phyloP scores from a whole-genome alignment of 805 yeast genomes.

The Wickerhamomyces kurtzmanii region DNA sequence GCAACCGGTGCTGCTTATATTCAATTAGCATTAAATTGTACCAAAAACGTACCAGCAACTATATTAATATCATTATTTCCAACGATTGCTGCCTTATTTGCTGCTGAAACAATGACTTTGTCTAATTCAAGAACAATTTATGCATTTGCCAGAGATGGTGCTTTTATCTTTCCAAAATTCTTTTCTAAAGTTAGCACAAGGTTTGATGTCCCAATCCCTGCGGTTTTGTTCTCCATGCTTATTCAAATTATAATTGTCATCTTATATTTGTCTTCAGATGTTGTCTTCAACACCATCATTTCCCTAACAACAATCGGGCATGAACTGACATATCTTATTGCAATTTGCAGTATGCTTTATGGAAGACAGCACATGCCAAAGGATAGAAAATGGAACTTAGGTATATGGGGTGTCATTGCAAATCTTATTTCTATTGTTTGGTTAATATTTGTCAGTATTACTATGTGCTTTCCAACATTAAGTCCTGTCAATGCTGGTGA shows the following conservation, averaged over 20 bases:
- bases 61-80: constrained; percentile 15
- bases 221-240: constrained; percentile 14
- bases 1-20: constrained; percentile 16
- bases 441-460: constrained; percentile 14
- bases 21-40: constrained; percentile 14
- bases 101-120: constrained; percentile 19
- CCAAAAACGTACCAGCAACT: constrained; percentile 19
- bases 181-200: constrained; percentile 16
- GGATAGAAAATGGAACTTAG: constrained; percentile 17
- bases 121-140: constrained; percentile 22
- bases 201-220: constrained; percentile 20
- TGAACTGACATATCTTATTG: constrained; percentile 21
- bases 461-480: constrained; percentile 16
- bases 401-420: constrained; percentile 10
- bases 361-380: constrained; percentile 13
- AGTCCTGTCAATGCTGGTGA: constrained; percentile 14
- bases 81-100: constrained; percentile 13
- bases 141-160: constrained; percentile 25
- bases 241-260: constrained; percentile 18
- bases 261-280: constrained; percentile 19
- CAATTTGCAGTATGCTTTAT: constrained; percentile 16
- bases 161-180: constrained; percentile 20
- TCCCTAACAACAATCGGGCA: constrained; percentile 22
- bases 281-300: constrained; percentile 22
- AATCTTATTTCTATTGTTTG: constrained; percentile 12